A percentile compares a stretch with the other conserved stretches of the same genome.
Evolutionary conservation across 2,329 filamentous ascomycete genomes (phyloP).

Genomic region (Thyridium curvatum): DNA sequence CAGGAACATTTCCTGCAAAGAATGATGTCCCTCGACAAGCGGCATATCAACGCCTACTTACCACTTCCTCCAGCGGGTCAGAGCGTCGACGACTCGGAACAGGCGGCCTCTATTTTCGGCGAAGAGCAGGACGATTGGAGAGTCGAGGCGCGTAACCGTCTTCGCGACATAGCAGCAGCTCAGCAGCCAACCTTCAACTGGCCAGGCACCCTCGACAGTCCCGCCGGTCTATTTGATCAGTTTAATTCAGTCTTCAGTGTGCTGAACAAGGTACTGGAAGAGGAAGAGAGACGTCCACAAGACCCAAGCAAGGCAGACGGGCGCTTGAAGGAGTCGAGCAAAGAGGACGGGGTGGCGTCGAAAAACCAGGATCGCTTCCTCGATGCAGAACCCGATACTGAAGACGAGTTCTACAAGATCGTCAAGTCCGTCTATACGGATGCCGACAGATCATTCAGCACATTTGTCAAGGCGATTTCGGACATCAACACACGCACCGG

Average conservation of each 20-base stretch:
- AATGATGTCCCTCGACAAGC: conserved; percentile 17
- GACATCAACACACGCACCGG: conserved; percentile 5
- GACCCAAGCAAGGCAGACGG: too few species aligned
- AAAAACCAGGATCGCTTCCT: neutral
- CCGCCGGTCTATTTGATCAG: conserved; percentile 10
- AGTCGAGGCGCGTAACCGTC: conserved; percentile 1
- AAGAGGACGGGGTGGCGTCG: neutral
- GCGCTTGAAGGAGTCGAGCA: neutral
- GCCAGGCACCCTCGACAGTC: neutral
- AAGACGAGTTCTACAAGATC: conserved; percentile 34
- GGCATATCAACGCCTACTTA: conserved; percentile 28
- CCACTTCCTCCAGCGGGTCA: conserved; percentile 12
- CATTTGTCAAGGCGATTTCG: conserved; percentile 28
- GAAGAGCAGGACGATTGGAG: too few species aligned
- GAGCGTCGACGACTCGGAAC: too few species aligned
- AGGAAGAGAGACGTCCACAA: conserved; percentile 5
- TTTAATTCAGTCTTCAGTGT: conserved; percentile 12
- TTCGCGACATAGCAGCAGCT: neutral
- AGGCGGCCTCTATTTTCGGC: too few species aligned
- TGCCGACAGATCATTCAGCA: conserved; percentile 31
- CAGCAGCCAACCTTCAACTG: too few species aligned
- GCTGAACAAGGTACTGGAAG: conserved; percentile 12
- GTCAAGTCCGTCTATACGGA: conserved; percentile 29
- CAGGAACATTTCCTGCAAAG: too few species aligned
- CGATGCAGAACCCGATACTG: conserved; percentile 20